A percentile compares a stretch with the other conserved stretches of the same genome.
These are phyloP conservation scores for Chaetomidium leptoderma DNA, from an alignment of 495 filamentous ascomycete genomes.

Conservation along the genomic window DNA sequence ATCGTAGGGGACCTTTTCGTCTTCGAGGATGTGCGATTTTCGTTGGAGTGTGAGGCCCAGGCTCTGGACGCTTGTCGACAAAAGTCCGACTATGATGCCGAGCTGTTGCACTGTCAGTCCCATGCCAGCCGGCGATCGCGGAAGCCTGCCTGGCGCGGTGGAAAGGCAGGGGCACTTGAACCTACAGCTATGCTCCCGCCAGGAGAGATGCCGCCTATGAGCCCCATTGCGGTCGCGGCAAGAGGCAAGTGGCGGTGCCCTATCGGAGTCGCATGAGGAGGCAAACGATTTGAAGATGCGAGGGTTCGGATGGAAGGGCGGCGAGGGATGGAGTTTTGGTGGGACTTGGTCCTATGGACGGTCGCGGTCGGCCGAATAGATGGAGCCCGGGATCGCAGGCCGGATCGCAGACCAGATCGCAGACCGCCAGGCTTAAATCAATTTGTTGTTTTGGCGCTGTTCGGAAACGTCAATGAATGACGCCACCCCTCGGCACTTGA, in stretches of 20 bases:
- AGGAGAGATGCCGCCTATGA: conserved; percentile 78
- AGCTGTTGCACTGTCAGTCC: conserved; percentile 50
- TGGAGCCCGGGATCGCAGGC: too few species aligned
- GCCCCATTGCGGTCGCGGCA: conserved; percentile 55
- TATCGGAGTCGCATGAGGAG: conserved; percentile 28
- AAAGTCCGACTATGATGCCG: conserved; percentile 84
- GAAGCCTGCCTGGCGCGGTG: background rate
- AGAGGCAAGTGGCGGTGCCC: conserved; percentile 18
- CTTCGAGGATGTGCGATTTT: conserved; percentile 97
- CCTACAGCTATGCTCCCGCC: conserved; percentile 80
- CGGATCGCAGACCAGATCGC: background rate
- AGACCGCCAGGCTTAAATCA: background rate
- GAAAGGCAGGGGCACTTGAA: conserved; percentile 15
- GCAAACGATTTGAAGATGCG: background rate
- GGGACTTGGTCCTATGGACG: background rate
- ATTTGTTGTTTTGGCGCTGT: background rate
- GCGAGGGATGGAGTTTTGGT: background rate
- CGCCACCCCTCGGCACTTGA: background rate
- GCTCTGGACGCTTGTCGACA: conserved; percentile 91
- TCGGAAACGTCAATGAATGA: conserved; percentile 6
- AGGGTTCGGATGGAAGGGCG: background rate
- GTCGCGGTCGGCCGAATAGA: background rate
- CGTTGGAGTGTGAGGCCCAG: conserved; percentile 96
- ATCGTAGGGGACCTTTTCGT: conserved; percentile 80
- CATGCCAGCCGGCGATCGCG: conserved; percentile 20